Evolutionary conservation across 345 rosid genomes (phyloP).

Genomic region (Populus deltoides): DNA sequence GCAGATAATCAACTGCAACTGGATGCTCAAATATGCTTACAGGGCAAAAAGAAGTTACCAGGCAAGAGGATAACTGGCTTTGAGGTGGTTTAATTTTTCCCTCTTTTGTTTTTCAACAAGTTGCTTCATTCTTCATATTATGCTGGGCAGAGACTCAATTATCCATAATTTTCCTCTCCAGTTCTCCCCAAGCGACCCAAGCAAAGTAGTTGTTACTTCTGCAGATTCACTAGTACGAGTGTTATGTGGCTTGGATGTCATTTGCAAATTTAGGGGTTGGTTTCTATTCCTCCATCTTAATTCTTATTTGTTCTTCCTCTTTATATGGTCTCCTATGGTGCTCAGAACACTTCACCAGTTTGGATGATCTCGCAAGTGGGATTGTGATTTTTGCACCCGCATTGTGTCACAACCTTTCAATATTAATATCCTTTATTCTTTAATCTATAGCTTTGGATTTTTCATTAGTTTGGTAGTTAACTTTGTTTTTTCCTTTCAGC

Average conservation of each 20-base stretch:
- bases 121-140: background rate
- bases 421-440: background rate
- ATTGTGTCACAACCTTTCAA: background rate
- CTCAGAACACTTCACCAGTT: background rate
- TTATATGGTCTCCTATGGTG: background rate
- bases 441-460: background rate
- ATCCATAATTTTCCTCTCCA: slow-evolving; percentile 18
- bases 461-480: background rate
- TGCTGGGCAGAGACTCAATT: slow-evolving; percentile 8
- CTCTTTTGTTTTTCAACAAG: background rate
- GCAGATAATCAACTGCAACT: slow-evolving; percentile 53
- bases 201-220: slow-evolving; percentile 62
- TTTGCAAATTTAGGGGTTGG: slow-evolving; percentile 65
- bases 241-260: slow-evolving; percentile 42
- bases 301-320: background rate
- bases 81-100: slow-evolving; percentile 35
- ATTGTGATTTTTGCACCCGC: background rate
- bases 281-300: background rate
- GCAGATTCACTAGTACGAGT: slow-evolving; percentile 70
- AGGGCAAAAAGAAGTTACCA: slow-evolving; percentile 62
- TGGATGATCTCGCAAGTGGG: background rate
- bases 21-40: slow-evolving; percentile 49
- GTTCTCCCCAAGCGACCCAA: slow-evolving; percentile 62
- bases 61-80: slow-evolving; percentile 75
- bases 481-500: slow-evolving; percentile 26